Evolutionary conservation across 805 yeast genomes (phyloP), one percentile per base, ranked within the genome.

Genomic region (Debaryomyces tyrocola): DNA sequence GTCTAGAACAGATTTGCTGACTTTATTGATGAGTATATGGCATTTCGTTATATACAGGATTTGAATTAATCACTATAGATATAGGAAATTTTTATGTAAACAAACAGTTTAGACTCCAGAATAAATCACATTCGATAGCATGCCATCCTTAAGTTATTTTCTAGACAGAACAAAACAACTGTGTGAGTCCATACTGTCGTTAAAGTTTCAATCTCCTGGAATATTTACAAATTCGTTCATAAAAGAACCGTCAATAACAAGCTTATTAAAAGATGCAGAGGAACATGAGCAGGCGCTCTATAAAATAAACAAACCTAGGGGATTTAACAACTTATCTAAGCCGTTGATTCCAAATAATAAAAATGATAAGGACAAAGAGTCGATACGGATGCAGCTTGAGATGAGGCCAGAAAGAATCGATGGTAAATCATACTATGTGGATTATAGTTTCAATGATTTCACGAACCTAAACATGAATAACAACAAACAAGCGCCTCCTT

Each of bases 151-250:
- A 34, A 46, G 46, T 20, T 61, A 62, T 52, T 58, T 58, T 37
- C 46, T 68, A 14, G 66, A 64, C 20, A 52, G 63, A 37, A 66
- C 76, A 1, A 65, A 71, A n/a, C 64, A 66, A 38, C 62, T 75
- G 41, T 56, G 70, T 4, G 69, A 67, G n/a, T 66, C 75, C 1
- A 58, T 81, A 8, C 62, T 69, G 20, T 59, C 67, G 8, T 68
- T 77, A 3, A 67, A 78, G 45, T 84, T 84, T 60, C 62, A 73
- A 17, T 71, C 76, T 0, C 80, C 87, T 0, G 88, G 89, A 0
- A 75, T 82, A 4, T 84, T 84, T 60, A 80, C 85, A 34, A 84
- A 84, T 55, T 84, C 90, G 2, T 66, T 83, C 14, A 70, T 81
- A 8, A 64, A 73, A 20, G 64, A 69, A 41, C 81, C 82, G 10